Evolutionary conservation across 2,329 filamentous ascomycete genomes (phyloP), one percentile per base, ranked within the genome.

Genomic region (Stemphylium beticola): DNA sequence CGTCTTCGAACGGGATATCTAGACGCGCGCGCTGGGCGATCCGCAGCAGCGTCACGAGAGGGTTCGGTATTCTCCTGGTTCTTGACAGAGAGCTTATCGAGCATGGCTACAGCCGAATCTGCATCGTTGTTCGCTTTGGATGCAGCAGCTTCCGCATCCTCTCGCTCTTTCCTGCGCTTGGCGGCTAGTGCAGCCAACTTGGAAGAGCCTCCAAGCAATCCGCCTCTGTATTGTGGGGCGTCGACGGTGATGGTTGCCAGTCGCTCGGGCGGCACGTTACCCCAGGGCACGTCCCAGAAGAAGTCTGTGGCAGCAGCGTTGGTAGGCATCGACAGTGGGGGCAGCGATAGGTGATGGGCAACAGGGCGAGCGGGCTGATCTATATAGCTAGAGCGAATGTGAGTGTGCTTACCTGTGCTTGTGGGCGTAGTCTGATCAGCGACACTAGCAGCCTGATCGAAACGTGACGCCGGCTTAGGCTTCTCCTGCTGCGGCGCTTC

Each of bases 161-260:
- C 87, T 12, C 87, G 87, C 74, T 92, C 96, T 76, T 91, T 93
- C 73, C 92, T 93, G 24, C 92, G 84, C 49, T 91, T 89, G 31
- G 92, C 92, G 46, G 93, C 93, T 37, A 99, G 80, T 42, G 92
- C 92, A 66, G 96, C 93, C 40, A 99, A 81, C 69, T 99, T 99
- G 4, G 93, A 83, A 8, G 86, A 84, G 31, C 95, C 96, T 26
- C 95, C 96, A 2, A 96, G 76, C 0, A 99, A 80, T 2, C 92
- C 89, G 15, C 87, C 84, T 42, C 78, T 79, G 48, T 83, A 86
- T 58, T 78, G 78, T 32, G 83, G 54, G 74, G 82, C 85, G 36
- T 87, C 81, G 44, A 90, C 76, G 33, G 93, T 83, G 14, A 88
- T 81, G 14, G 81, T 73, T 33, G 89, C 84, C 62, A 84, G 82